Base-by-base conservation (phyloP, 106 monocot species). In the Amphibolis antarctica region DNA sequence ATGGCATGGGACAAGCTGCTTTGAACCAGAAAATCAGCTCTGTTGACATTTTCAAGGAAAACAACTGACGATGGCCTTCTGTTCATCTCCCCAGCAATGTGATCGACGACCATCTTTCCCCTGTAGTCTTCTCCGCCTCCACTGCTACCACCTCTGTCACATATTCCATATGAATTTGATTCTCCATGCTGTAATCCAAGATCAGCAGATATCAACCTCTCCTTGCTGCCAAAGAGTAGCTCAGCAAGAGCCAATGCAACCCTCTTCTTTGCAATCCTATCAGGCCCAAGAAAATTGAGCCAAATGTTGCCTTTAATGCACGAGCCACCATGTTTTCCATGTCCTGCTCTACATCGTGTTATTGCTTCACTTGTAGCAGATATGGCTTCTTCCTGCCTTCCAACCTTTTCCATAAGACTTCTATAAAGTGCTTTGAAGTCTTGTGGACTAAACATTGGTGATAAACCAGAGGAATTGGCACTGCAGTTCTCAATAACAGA, bases 381-480 rank as follows among this genome's bases (percentile, higher is more conserved):
- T 28, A 86, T 64, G 7, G 90, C 96, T 70, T 90, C 94, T 53
- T 84, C 84, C 61, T 96, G 94, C 55, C 94, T 55, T 7, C 82
- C 77, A 48, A 98, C 87, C 52, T 76, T 82, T 24, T 80, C 79
- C 13, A 84, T 14, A 6, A 98, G 73, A 58, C 77, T 73, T 45
- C 27, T 66, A 12, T 58, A 75, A 14, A 91, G 64, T 71, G 63
- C 28, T 69, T 98, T 98, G 66, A 66, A 80, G 71, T 84, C 82
- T 50, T 62, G 71, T 22, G 36, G 20, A 72, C 85, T 75, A 50
- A 69, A 63, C 25, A 57, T 71, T 30, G 65, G 57, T 62, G 22
- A 60, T 12, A 68, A 44, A 52, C n/a, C 68, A 13, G 72, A 59
- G 36, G 67, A 75, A 59, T 58, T 49, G 9, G 1, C 14, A 27